These are phyloP conservation scores for Heritiera fomes DNA, from an alignment of 345 rosid genomes.

Conservation along the genomic window DNA sequence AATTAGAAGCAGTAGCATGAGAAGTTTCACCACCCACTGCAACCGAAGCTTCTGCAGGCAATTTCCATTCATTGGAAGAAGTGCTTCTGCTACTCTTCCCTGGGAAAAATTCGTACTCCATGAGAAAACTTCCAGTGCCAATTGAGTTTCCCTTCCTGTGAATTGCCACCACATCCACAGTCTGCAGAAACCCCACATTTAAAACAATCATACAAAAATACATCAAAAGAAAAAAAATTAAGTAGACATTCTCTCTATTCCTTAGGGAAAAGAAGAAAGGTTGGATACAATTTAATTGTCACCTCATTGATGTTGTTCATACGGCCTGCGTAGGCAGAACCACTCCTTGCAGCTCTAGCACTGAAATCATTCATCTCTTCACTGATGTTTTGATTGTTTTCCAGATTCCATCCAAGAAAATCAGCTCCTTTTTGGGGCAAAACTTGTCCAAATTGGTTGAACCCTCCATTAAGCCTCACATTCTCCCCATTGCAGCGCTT, in stretches of 20 bases:
- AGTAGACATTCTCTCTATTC: not conserved
- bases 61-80: constrained; percentile 41
- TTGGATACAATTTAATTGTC: not conserved
- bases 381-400: constrained; percentile 15
- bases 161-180: constrained; percentile 33
- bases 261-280: not conserved
- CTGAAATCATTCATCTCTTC: constrained; percentile 24
- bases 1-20: constrained; percentile 42
- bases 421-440: constrained; percentile 16
- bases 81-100: constrained; percentile 40
- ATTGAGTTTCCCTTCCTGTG: constrained; percentile 41
- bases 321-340: constrained; percentile 27
- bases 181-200: constrained; percentile 27
- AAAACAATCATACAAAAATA: not conserved
- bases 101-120: constrained; percentile 80
- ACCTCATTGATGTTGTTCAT: constrained; percentile 31
- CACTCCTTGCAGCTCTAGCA: constrained; percentile 29
- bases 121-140: constrained; percentile 28
- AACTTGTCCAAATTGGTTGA: constrained; percentile 15
- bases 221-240: not conserved
- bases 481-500: constrained; percentile 43
- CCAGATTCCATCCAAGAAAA: constrained; percentile 30
- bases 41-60: constrained; percentile 39
- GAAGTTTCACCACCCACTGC: constrained; percentile 39
- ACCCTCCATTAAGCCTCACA: not conserved